Evolutionary conservation across 2,329 filamentous ascomycete species (phyloP), one percentile per base, ranked within the genome.

Genomic region (Fusarium sp.): DNA sequence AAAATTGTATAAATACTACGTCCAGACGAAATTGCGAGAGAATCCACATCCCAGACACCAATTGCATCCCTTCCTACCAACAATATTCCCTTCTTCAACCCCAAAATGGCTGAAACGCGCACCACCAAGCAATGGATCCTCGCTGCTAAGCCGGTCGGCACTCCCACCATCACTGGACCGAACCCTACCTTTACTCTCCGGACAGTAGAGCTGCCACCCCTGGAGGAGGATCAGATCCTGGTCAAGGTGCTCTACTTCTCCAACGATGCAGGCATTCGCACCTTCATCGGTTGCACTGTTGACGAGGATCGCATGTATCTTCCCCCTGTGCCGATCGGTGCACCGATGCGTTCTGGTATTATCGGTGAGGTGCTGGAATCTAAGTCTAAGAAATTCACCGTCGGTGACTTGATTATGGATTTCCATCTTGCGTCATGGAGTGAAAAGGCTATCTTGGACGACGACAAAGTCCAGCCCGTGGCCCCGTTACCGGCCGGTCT

Each of bases 291-390:
- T 1, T 68, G 57, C 5, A 51, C 57, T 0, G 58, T 69, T 0
- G 64, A 58, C 20, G 64, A 69, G 8, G 57, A 67, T 5, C 51
- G 66, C 7, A 62, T 69, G 57, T 68, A 67, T 6, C 40, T 67
- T 1, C 64, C 49, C n/a, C 57, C 66, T 4, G 59, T 69, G 9
- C 31, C 44, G 8, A 49, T 63, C 6, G 66, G 66, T 1, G 29
- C 44, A 1, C 40, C 57, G 0, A 69, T 69, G 66, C 66, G 44
- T 17, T 62, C 66, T 0, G 57, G 64, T 2, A 33, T 68, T 17
- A 40, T 69, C 10, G 64, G 64, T 3, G n/a, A 68, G 17, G 57
- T 68, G 7, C 40, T 69, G 2, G 29, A 69, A 22, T 67, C 64
- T 12, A 68, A 53, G 16, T 69, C 64, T 1, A n/a, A 20, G 5